Conservation (phyloP, 176 grass and related monocot species). For the Triticum dicoccoides region DNA sequence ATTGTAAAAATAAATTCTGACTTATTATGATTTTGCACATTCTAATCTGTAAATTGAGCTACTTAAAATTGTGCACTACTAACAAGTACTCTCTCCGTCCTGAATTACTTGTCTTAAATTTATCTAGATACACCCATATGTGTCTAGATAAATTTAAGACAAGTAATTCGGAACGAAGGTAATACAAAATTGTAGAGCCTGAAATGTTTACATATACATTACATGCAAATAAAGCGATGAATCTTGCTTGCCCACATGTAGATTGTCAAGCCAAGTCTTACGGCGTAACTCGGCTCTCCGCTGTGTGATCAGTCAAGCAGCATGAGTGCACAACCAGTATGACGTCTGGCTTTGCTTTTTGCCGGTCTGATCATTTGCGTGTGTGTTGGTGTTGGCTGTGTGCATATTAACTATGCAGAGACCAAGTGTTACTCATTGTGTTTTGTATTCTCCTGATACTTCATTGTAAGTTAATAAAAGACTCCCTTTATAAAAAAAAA, state of each 20-base stretch:
- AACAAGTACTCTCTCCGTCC: not conserved
- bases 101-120: too few relatives aligned
- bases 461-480: too few relatives aligned
- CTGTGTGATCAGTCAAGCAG: not conserved
- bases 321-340: not conserved
- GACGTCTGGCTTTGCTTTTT: too few relatives aligned
- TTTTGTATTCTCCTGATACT: too few relatives aligned
- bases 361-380: too few relatives aligned
- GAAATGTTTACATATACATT: not conserved
- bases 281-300: too few relatives aligned
- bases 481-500: not conserved
- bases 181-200: not conserved
- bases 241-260: not conserved
- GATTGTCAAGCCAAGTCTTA: not conserved
- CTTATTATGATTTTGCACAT: not conserved
- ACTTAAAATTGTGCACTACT: not conserved
- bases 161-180: too few relatives aligned
- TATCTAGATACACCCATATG: too few relatives aligned
- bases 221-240: not conserved
- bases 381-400: too few relatives aligned
- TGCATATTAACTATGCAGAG: too few relatives aligned
- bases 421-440: too few relatives aligned
- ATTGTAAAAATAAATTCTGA: not conserved
- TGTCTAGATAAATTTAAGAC: too few relatives aligned
- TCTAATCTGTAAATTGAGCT: not conserved